These are phyloP conservation scores for Diospyros kaki DNA, from an alignment of 148 eudicot genomes.

Conservation along the genomic window DNA sequence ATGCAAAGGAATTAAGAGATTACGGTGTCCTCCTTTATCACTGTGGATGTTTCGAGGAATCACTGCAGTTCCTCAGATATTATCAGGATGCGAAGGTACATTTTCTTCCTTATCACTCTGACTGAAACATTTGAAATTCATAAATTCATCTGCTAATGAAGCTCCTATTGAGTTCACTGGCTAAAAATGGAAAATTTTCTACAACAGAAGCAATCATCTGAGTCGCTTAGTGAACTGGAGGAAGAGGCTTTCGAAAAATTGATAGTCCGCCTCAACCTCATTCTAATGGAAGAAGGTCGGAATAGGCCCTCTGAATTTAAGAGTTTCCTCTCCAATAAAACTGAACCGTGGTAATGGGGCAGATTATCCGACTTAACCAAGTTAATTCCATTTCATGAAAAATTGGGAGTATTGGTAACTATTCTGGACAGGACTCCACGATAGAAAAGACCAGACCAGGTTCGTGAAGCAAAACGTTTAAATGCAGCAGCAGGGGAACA, in stretches of 20 bases:
- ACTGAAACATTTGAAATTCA: background rate
- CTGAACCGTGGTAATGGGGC: constrained; percentile 66
- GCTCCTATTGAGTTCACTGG: background rate
- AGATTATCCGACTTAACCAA: background rate
- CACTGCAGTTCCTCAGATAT: constrained; percentile 48
- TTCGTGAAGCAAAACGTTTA: too few species aligned
- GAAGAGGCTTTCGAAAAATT: constrained; percentile 67
- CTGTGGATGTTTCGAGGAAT: constrained; percentile 70
- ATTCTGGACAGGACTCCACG: too few species aligned
- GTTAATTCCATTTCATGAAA: background rate
- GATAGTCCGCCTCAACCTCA: constrained; percentile 58
- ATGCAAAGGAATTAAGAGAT: constrained; percentile 66
- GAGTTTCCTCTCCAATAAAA: constrained; percentile 40
- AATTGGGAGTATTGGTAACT: background rate
- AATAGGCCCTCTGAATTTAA: constrained; percentile 30
- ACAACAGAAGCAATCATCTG: constrained; percentile 28
- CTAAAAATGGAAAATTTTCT: constrained; percentile 15
- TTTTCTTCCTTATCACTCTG: background rate
- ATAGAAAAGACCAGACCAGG: too few species aligned
- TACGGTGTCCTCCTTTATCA: constrained; percentile 81
- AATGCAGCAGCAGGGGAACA: too few species aligned
- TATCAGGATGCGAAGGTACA: constrained; percentile 65
- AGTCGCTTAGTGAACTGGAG: constrained; percentile 29
- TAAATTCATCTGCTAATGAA: background rate
- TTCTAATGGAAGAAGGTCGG: constrained; percentile 76